A percentile compares a stretch with the other conserved stretches of the same genome.
phyloP scores from a whole-genome alignment of 495 filamentous ascomycete species.

The Penicillium canescens region DNA sequence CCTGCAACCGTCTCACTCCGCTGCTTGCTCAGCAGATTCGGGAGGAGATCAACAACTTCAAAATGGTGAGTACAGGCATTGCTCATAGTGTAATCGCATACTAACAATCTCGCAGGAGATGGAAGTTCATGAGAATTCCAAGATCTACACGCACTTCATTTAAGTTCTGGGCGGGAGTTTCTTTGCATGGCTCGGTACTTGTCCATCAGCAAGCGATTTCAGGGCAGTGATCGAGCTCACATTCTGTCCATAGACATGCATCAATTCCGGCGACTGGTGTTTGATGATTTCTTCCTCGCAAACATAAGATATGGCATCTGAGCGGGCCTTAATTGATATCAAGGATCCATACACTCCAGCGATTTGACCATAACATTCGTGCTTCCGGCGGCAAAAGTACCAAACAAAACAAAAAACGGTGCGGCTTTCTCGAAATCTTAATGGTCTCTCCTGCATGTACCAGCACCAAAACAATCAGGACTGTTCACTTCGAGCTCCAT shows the following conservation, averaged over 20 bases:
- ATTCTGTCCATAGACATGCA: constrained; percentile 34
- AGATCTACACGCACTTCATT: constrained; percentile 99
- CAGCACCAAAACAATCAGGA: not conserved
- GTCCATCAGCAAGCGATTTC: not conserved
- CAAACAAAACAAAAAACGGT: constrained; percentile 14
- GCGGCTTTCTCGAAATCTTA: constrained; percentile 15
- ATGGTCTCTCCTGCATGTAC: constrained; percentile 5
- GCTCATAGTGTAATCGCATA: not conserved
- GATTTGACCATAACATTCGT: constrained; percentile 1
- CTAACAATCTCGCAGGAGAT: constrained; percentile 76
- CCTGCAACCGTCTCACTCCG: constrained; percentile 95
- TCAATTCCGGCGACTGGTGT: constrained; percentile 29
- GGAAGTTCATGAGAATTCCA: constrained; percentile 98
- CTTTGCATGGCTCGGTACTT: constrained; percentile 19
- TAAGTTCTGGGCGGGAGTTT: constrained; percentile 45
- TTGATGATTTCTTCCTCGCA: constrained; percentile 13
- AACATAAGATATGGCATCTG: not conserved
- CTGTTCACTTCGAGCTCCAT: constrained; percentile 2
- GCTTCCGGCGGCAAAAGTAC: constrained; percentile 1
- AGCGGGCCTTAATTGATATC: not conserved
- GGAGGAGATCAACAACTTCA: constrained; percentile 98
- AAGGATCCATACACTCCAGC: not conserved
- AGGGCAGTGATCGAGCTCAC: constrained; percentile 11
- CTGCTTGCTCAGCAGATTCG: constrained; percentile 99
- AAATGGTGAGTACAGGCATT: constrained; percentile 74